phyloP scores from a whole-genome alignment of 1,284 basidiomycete genomes.

The Leccinum subspadiceum region DNA sequence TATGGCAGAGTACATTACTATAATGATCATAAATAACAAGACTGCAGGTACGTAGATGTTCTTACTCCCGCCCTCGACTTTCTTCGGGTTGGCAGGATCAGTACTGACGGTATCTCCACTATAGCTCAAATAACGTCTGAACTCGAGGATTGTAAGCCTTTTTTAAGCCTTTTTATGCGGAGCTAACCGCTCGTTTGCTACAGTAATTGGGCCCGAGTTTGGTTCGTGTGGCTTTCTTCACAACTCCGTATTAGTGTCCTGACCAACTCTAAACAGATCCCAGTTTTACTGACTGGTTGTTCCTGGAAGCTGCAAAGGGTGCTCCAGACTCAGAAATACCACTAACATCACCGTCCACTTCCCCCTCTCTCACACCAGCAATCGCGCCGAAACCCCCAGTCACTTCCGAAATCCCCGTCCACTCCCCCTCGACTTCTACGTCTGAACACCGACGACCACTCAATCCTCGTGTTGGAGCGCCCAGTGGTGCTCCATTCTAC shows the following conservation, averaged over 20 bases:
- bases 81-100: background rate
- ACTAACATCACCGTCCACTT: slow-evolving; percentile 31
- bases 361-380: slow-evolving; percentile 31
- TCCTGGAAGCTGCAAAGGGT: slow-evolving; percentile 72
- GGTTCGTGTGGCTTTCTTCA: slow-evolving; percentile 42
- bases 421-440: slow-evolving; percentile 28
- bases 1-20: slow-evolving; percentile 89
- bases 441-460: slow-evolving; percentile 43
- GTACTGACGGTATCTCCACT: slow-evolving; percentile 16
- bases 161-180: slow-evolving; percentile 7
- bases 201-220: slow-evolving; percentile 79
- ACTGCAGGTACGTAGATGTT: slow-evolving; percentile 55
- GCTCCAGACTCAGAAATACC: slow-evolving; percentile 46
- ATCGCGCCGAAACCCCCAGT: slow-evolving; percentile 15
- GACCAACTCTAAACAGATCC: slow-evolving; percentile 46
- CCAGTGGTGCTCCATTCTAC: slow-evolving; percentile 45
- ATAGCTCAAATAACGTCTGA: slow-evolving; percentile 79
- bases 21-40: slow-evolving; percentile 91
- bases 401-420: slow-evolving; percentile 25
- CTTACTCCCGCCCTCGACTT: background rate
- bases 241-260: slow-evolving; percentile 9
- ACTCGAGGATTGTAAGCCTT: slow-evolving; percentile 72
- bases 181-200: slow-evolving; percentile 19
- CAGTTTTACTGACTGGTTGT: slow-evolving; percentile 83
- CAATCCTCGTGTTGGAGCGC: slow-evolving; percentile 39